Evolutionary conservation across 2,329 filamentous ascomycete species (phyloP), one percentile per base, ranked within the genome.

Genomic region (Alternaria brassicae): DNA sequence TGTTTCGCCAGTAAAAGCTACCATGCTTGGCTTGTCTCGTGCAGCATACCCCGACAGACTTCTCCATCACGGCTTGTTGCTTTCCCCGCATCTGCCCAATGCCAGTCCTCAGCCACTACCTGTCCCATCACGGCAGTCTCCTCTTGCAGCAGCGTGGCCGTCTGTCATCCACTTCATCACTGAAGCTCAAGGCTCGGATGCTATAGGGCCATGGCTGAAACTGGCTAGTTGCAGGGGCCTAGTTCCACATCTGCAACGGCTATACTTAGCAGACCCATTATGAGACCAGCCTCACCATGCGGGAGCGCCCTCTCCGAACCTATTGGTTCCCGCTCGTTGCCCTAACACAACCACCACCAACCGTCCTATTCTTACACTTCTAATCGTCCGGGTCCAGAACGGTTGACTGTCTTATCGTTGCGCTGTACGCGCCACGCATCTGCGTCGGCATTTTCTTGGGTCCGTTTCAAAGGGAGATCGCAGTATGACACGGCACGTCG

Each of bases 231-330:
- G 67, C 73, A 73, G 69, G 30, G 67, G 68, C 63, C 60, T 56
- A 58, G 71, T 75, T 77, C 72, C 72, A 77, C 63, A 59, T 72
- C 57, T 75, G 71, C 71, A 67, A 72, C 73, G 64, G 62, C 73
- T 72, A 72, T 71, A 72, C 72, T 69, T 77, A 76, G 75, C 66
- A 65, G 65, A 48, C 60, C 66, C 66, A 60, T 62, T 39, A 59
- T 66, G 48, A 62, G 63, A 51, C 62, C 60, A 53, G 51, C 56
- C 55, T 44, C 55, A 37, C 60, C 61, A 69, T 66, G 70, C 71
- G 72, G 72, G 61, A 70, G 54, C 52, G 30, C 32, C 55, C 59
- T 51, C 36, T 68, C 62, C 71, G 66, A 68, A 61, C 47, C 61
- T 23, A 75, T 75, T 74, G 71, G 71, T 63, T 51, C 32, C 61